phyloP scores from a whole-genome alignment of 768 basidiomycete genomes.

The Myochromella boudieri region DNA sequence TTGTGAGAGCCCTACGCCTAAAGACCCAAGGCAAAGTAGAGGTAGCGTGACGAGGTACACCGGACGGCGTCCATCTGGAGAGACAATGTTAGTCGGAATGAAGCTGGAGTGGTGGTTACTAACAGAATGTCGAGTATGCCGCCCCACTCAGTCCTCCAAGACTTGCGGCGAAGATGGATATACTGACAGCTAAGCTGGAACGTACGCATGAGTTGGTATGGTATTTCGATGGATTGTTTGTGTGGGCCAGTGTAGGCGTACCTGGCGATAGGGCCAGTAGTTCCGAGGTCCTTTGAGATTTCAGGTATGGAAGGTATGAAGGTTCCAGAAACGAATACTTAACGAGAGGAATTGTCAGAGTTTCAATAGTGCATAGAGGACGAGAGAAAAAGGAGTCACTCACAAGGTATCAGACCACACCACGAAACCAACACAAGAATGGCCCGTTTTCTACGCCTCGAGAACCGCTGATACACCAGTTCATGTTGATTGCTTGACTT shows the following conservation, averaged over 20 bases:
- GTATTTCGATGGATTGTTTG: too few relatives aligned
- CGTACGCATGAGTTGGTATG: too few relatives aligned
- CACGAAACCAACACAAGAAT: conserved; percentile 61
- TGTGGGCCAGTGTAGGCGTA: too few relatives aligned
- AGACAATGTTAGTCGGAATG: neutral
- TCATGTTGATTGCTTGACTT: conserved; percentile 20
- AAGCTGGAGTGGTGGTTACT: conserved; percentile 9
- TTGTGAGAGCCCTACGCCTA: conserved; percentile 51
- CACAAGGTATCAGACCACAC: conserved; percentile 65
- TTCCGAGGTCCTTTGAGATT: conserved; percentile 62
- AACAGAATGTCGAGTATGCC: conserved; percentile 39
- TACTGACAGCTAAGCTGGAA: conserved; percentile 37
- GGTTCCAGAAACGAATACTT: conserved; percentile 68
- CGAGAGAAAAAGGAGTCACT: conserved; percentile 5
- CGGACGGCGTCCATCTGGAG: conserved; percentile 56
- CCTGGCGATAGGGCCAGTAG: conserved; percentile 61
- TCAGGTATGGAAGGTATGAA: conserved; percentile 78
- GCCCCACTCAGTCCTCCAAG: conserved; percentile 32
- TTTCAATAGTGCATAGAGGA: neutral
- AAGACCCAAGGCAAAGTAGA: conserved; percentile 53
- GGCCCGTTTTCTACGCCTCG: conserved; percentile 42
- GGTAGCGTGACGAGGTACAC: conserved; percentile 65
- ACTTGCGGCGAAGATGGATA: conserved; percentile 32
- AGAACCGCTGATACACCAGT: conserved; percentile 60
- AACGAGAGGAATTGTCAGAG: neutral